A percentile compares a stretch with the other conserved stretches of the same genome.
These are phyloP conservation scores for Naganishia sp. DNA, from an alignment of 1,284 basidiomycete genomes.

Conservation along the genomic window DNA sequence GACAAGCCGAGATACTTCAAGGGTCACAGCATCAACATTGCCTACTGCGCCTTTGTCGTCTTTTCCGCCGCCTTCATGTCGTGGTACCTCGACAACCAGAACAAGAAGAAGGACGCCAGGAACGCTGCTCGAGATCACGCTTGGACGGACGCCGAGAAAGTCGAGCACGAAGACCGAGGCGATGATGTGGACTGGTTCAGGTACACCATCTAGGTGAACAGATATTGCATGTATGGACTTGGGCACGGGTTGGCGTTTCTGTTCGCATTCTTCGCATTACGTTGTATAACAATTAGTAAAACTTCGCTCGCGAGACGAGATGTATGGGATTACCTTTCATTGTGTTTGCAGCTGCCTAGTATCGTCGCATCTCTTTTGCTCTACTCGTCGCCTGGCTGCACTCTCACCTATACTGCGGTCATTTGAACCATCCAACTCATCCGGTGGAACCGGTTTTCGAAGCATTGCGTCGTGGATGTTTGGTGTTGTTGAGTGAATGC, in stretches of 20 bases:
- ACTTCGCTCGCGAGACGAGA: neutral
- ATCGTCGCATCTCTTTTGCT: no score
- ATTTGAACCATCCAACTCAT: no score
- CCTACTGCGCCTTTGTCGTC: conserved; percentile 39
- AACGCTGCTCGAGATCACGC: conserved; percentile 39
- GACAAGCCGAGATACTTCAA: conserved; percentile 40
- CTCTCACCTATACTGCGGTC: no score
- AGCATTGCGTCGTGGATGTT: no score
- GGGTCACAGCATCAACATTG: conserved; percentile 44
- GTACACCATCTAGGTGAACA: conserved; percentile 39
- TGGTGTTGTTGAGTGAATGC: no score
- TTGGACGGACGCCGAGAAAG: conserved; percentile 44
- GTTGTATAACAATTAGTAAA: conserved; percentile 15
- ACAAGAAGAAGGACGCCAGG: conserved; percentile 39
- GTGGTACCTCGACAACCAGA: conserved; percentile 37
- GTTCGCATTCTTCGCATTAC: neutral
- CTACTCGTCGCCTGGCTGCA: no score
- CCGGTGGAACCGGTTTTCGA: no score
- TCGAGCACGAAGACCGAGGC: conserved; percentile 42
- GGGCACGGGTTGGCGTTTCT: neutral
- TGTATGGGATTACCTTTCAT: neutral
- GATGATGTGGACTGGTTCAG: conserved; percentile 46
- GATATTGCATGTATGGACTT: neutral
- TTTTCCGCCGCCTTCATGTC: conserved; percentile 38
- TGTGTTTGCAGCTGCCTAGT: no score